Conservation (phyloP, 305 asterid genomes). For the Plantago rigida region DNA sequence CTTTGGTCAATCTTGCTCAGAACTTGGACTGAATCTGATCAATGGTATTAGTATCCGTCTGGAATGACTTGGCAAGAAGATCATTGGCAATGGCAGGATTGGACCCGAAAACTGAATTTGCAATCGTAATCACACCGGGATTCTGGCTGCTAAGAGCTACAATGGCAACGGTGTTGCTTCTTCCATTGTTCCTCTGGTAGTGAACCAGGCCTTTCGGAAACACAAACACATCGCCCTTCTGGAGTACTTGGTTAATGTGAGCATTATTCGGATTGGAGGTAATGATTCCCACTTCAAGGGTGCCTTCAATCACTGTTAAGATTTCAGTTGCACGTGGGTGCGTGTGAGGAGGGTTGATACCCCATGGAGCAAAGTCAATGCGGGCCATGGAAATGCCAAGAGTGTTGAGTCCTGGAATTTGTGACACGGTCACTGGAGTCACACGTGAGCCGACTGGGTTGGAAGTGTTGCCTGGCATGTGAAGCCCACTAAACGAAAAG, state of each 20-base stretch:
- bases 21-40: constrained; percentile 24
- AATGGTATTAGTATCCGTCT: constrained; percentile 13
- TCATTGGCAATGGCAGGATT: constrained; percentile 20
- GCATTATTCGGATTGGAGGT: constrained; percentile 29
- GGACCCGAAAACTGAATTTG: constrained; percentile 38
- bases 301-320: constrained; percentile 35
- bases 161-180: too few species aligned
- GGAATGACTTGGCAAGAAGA: constrained; percentile 24
- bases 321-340: constrained; percentile 34
- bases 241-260: constrained; percentile 28
- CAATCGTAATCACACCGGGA: constrained; percentile 23
- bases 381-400: constrained; percentile 27
- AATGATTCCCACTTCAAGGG: constrained; percentile 36
- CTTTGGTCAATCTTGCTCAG: neutral
- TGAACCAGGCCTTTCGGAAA: constrained; percentile 23
- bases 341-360: constrained; percentile 24
- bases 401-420: constrained; percentile 29
- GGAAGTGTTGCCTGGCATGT: too few species aligned
- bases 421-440: constrained; percentile 28
- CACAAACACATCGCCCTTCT: constrained; percentile 37
- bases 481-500: too few species aligned
- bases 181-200: too few species aligned
- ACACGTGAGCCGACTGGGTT: too few species aligned
- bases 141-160: too few species aligned
- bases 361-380: constrained; percentile 22